A percentile compares a stretch with the other conserved stretches of the same genome.
These are phyloP conservation scores for Solanum rostratum DNA, from an alignment of 257 asterid species.

Conservation along the genomic window DNA sequence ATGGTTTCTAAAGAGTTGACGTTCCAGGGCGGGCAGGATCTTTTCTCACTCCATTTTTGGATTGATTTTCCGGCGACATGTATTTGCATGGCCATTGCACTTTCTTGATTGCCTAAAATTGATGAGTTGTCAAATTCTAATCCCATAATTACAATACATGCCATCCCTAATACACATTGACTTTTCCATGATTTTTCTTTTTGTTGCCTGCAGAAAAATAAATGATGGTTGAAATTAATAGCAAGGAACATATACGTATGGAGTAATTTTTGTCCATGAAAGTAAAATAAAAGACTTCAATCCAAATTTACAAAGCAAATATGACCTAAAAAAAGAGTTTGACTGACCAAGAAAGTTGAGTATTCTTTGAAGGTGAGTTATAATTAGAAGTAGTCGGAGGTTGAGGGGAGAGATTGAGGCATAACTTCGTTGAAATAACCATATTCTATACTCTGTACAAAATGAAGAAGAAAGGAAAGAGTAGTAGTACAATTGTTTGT, in stretches of 20 bases:
- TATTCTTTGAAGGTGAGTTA: background rate
- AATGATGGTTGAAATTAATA: background rate
- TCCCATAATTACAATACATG: slow-evolving; percentile 42
- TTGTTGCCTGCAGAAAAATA: slow-evolving; percentile 13
- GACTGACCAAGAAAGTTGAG: slow-evolving; percentile 18
- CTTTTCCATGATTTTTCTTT: slow-evolving; percentile 36
- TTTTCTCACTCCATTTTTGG: slow-evolving; percentile 55
- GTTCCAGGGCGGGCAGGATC: slow-evolving; percentile 69
- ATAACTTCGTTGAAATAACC: slow-evolving; percentile 38
- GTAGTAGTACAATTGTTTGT: background rate
- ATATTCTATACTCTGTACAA: slow-evolving; percentile 4
- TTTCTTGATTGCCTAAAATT: background rate
- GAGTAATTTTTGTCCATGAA: too few relatives aligned
- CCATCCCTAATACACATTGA: slow-evolving; percentile 19
- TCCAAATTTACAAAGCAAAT: too few relatives aligned
- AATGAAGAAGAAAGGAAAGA: background rate
- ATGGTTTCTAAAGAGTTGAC: slow-evolving; percentile 62
- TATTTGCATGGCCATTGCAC: slow-evolving; percentile 18
- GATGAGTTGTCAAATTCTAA: slow-evolving; percentile 19
- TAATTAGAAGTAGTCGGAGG: slow-evolving; percentile 11
- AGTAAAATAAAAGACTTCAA: too few relatives aligned
- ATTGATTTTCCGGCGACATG: background rate
- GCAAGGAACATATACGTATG: too few relatives aligned
- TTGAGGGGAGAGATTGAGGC: slow-evolving; percentile 30
- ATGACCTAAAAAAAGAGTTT: too few relatives aligned